Percentiles rank a stretch among this genome's conserved stretches.
Conservation (phyloP, 768 basidiomycete species). For the Boletellus sp. region DNA sequence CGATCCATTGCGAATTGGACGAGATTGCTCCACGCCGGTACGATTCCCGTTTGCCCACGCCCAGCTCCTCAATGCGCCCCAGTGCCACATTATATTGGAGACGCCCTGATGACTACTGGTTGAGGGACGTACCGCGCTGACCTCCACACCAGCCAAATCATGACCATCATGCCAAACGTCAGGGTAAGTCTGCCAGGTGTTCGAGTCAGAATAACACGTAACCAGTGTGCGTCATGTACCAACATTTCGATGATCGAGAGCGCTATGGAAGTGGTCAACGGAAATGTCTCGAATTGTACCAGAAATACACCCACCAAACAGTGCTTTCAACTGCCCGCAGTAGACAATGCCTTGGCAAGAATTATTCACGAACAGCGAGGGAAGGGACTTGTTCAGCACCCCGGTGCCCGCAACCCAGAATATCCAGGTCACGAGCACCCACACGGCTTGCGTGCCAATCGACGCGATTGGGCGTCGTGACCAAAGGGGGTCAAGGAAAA, state of each 20-base stretch:
- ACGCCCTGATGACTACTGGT: slow-evolving; percentile 25
- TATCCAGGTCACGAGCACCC: slow-evolving; percentile 56
- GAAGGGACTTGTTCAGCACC: slow-evolving; percentile 47
- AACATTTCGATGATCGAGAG: slow-evolving; percentile 54
- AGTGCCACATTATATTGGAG: slow-evolving; percentile 18
- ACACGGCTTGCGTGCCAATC: slow-evolving; percentile 55
- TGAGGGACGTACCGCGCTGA: slow-evolving; percentile 40
- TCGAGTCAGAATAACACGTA: slow-evolving; percentile 7
- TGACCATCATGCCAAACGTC: slow-evolving; percentile 44
- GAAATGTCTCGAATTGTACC: no score
- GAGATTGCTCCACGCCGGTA: neutral
- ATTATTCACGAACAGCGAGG: slow-evolving; percentile 38
- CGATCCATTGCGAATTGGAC: neutral
- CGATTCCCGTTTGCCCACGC: slow-evolving; percentile 2
- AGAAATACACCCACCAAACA: slow-evolving; percentile 43
- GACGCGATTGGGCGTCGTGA: slow-evolving; percentile 51
- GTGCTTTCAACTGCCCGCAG: slow-evolving; percentile 52
- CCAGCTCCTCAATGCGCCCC: slow-evolving; percentile 2
- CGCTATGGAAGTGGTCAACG: slow-evolving; percentile 27
- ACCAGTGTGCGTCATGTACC: slow-evolving; percentile 14
- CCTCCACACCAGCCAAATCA: slow-evolving; percentile 53
- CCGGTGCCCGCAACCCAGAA: slow-evolving; percentile 59
- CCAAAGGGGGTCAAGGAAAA: slow-evolving; percentile 60
- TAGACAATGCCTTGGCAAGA: slow-evolving; percentile 45
- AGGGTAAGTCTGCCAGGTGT: slow-evolving; percentile 37